Base-by-base conservation (phyloP, 2,329 filamentous ascomycete species). In the Penicillium sp. region DNA sequence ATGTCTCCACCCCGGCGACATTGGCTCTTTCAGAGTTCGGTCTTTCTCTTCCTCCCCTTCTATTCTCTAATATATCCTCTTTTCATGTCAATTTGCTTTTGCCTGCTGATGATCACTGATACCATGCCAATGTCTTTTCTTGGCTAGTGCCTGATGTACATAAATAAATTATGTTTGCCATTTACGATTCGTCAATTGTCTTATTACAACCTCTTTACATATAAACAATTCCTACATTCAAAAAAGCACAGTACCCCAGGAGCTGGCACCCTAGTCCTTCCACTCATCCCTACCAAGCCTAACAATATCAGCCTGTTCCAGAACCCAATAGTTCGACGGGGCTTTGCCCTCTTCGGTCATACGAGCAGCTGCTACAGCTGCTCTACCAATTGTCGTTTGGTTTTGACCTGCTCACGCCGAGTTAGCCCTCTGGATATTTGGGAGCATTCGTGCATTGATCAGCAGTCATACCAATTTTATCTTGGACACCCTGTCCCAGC, bases 261-360 rank as follows among this genome's bases (percentile, higher is more conserved):
- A 23, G 6, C 12, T 21, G 8, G 4, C 9, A 29, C 15, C 34
- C 4, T 23, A n/a, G 16, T 62, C 55, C 40, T 62, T 62, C 68
- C 67, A 69, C 54, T 69, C 63, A 29, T 66, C 62, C 54, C 66
- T 60, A 3, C 68, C 68, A 27, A 65, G 56, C 51, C 55, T 65
- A 39, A 71, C 57, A 47, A 71, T 67, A 61, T 70, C 67, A 44
- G 61, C 55, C 54, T 59, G 54, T 47, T 70, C 65, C 16, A 69
- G 5, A 29, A 65, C 55, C 68, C 68, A 71, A 38, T 63, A 68
- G n/a, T 62, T 64, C 8, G 64, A 66, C 1, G 65, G 67, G 8
- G 67, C 63, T 48, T 66, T 68, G 1, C 66, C 67, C 29, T 65
- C 61, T 45, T 63, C 60, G 0, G 55, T 63, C 52, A 60, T 47